Base-by-base conservation (phyloP, 208 protist genomes). In the Trypanosoma boissoni region DNA sequence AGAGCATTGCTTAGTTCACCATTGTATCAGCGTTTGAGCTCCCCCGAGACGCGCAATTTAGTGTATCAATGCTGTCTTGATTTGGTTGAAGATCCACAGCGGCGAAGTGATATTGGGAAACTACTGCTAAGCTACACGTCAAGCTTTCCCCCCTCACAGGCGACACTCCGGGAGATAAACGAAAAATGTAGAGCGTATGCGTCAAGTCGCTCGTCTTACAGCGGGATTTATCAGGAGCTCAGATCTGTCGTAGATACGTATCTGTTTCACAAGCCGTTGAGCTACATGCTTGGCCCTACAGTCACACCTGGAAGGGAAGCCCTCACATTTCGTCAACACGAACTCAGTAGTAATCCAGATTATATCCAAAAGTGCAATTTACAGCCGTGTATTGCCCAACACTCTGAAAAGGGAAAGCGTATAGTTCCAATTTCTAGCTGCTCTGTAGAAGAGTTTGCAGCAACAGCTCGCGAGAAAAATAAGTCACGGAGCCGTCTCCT, bases 61-160 rank as follows among this genome's bases (percentile, higher is more conserved):
- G 79, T 85, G 18, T 93, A 86, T 64, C 54, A 77, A 29, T 87
- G 78, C 46, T 89, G 82, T 43, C 67, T 90, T 18, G 78, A 88
- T 23, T 37, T 88, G 2, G 55, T 76, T n/a, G 76, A 83, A 26
- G 80, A 93, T 48, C 58, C 78, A 9, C 74, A 87, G 18, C 68
- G 82, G 14, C 64, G 80, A n/a, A 59, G 70, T 20, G 59, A 66
- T 43, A 69, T 93, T 41, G 78, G 78, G 39, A 66, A 78, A 54
- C 68, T 93, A n/a, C 60, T 92, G 37, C 57, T 85, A 20, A 73
- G 76, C 53, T 80, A 74, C 55, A 64, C 90, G 37, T 74, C 74
- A 21, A 81, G 79, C 46, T 90, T 93, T 48, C 86, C 81, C 8
- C 82, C 86, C 0, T 89, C 80, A 9, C 58, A 68, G 41, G 27